Percentiles rank a stretch among this genome's conserved stretches.
phyloP scores from a whole-genome alignment of 169 alveolate genomes.

The Plasmodium knowlesi region DNA sequence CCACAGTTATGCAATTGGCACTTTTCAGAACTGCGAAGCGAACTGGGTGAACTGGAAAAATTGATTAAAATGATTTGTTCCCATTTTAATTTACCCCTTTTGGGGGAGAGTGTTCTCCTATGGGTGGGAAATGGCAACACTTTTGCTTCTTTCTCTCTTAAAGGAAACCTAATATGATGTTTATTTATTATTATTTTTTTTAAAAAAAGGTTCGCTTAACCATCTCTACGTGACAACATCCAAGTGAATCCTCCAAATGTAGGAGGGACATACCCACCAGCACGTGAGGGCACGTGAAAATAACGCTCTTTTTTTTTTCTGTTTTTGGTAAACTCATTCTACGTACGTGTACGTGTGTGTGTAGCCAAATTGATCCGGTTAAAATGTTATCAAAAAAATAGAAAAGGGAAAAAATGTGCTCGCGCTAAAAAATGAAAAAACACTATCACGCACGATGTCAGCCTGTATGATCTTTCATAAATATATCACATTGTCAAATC shows the following conservation, averaged over 20 bases:
- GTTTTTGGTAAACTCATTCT: neutral
- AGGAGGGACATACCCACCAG: neutral
- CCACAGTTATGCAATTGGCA: neutral
- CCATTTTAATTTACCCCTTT: neutral
- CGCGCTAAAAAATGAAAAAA: neutral
- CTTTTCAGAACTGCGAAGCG: neutral
- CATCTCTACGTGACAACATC: neutral
- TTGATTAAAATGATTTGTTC: no score
- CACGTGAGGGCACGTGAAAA: neutral
- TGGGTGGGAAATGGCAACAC: neutral
- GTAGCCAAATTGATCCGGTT: neutral
- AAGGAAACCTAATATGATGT: neutral
- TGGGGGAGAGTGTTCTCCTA: neutral
- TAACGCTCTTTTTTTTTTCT: neutral
- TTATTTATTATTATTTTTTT: neutral
- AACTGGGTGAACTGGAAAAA: neutral
- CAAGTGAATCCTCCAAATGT: neutral
- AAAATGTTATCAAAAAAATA: neutral
- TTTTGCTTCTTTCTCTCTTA: neutral
- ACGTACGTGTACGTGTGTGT: neutral
- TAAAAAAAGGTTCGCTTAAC: neutral
- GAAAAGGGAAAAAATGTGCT: neutral
- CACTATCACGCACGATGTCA: neutral
- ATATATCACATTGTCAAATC: neutral
- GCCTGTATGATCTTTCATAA: neutral